Evolutionary conservation across 345 rosid species (phyloP), one percentile per base, ranked within the genome.

Genomic region (Arabidopsis arenosa): DNA sequence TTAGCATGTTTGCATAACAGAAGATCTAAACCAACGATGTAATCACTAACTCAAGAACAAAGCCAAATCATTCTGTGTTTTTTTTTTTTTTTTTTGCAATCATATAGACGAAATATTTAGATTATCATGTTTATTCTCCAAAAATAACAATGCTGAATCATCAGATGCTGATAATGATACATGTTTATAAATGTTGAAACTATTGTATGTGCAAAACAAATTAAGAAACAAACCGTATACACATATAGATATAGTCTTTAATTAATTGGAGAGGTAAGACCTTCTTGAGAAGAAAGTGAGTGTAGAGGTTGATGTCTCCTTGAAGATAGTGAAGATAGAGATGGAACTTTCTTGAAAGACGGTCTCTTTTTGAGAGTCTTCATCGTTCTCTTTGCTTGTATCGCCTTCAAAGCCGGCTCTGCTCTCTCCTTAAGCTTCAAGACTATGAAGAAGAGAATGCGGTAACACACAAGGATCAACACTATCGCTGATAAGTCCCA

Each of bases 231-330:
- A 63, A 63, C 35, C 53, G 56, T 76, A 63, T 26, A 62, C 59
- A 55, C 26, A 63, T 32, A 63, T 63, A 37, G 10, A 55, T 48
- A 56, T 53, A 30, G n/a, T 63, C 26, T 12, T 64, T 77, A 54
- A 56, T 70, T 49, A 44, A 84, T 83, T 14, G 96, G 93, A 74
- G 96, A 91, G 72, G 79, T 85, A 5, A 90, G 89, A 73, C 98
- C 97, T 72, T 94, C 98, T 82, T 89, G 97, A 53, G 96, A 88
- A 66, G 98, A 90, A 71, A 94, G 78, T 12, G 97, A 83, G 43
- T 68, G 85, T 11, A 74, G 86, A 70, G 88, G 81, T 13, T 89
- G 92, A 65, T 87, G 90, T 77, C 98, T 83, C 74, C 77, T 87
- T 39, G 96, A 90, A 43, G 89, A 82, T 65, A 83, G 0, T 39